Percentiles rank a stretch among this genome's conserved stretches.
phyloP scores from a whole-genome alignment of 164 flowering plant species.

The Macadamia integrifolia region DNA sequence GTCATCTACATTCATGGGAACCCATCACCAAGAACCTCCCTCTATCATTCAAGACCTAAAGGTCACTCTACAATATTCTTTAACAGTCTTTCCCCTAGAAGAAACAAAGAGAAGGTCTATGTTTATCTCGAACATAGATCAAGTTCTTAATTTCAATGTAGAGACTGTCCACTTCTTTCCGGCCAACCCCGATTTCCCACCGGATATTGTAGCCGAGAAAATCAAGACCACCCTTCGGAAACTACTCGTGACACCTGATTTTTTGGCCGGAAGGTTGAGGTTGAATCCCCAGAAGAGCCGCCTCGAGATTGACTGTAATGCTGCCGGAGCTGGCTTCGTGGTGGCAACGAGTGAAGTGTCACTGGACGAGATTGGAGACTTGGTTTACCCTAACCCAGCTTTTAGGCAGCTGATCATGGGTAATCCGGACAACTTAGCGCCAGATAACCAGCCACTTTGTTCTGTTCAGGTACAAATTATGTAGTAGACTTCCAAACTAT shows the following conservation, averaged over 20 bases:
- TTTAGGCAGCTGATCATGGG: conserved; percentile 25
- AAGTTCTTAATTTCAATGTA: conserved; percentile 42
- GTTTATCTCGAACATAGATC: conserved; percentile 57
- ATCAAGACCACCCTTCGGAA: conserved; percentile 17
- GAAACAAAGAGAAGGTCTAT: conserved; percentile 25
- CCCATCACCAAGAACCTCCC: conserved; percentile 13
- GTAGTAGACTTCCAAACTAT: too few species aligned
- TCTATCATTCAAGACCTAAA: conserved; percentile 38
- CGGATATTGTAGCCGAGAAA: conserved; percentile 21
- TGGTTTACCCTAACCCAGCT: conserved; percentile 49
- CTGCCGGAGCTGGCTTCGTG: conserved; percentile 36
- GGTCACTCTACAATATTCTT: conserved; percentile 25
- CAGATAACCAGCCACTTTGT: conserved; percentile 32
- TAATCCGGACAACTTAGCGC: conserved; percentile 7
- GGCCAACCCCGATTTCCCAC: conserved; percentile 31
- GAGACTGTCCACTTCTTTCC: conserved; percentile 48
- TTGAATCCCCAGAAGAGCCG: conserved; percentile 23
- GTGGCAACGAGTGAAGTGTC: conserved; percentile 36
- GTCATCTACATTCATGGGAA: conserved; percentile 20
- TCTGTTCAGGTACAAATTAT: conserved; percentile 31
- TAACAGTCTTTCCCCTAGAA: conserved; percentile 27
- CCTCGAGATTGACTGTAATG: conserved; percentile 44
- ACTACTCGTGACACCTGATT: conserved; percentile 31
- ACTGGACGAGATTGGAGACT: conserved; percentile 45
- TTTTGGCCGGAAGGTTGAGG: conserved; percentile 48